A percentile compares a stretch with the other conserved stretches of the same genome.
Conservation (phyloP, 768 basidiomycete genomes). For the Mrakia gelida region DNA sequence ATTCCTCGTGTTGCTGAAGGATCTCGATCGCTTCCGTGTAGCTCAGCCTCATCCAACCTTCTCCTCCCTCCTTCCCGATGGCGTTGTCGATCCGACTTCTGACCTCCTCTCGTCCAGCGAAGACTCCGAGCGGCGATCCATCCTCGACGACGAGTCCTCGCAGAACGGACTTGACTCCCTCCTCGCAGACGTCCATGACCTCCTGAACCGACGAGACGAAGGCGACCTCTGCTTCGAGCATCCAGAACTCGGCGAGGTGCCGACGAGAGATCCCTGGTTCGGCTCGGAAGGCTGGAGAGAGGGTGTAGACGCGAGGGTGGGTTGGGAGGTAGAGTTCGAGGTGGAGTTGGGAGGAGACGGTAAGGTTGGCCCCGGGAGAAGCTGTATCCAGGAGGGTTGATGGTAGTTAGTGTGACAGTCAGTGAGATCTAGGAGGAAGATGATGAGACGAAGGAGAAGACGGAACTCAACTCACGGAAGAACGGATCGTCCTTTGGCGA, state of each 20-base stretch:
- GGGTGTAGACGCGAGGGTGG: slow-evolving; percentile 78
- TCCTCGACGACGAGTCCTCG: slow-evolving; percentile 30
- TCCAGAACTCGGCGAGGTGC: slow-evolving; percentile 98
- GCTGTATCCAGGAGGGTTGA: slow-evolving; percentile 33
- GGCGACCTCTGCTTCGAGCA: slow-evolving; percentile 94
- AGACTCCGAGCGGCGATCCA: slow-evolving; percentile 22
- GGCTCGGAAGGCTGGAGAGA: slow-evolving; percentile 90
- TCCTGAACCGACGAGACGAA: slow-evolving; percentile 53
- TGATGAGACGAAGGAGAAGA: neutral
- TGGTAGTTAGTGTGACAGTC: neutral
- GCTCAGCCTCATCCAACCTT: slow-evolving; percentile 65
- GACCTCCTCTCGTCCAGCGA: slow-evolving; percentile 22
- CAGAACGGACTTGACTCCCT: slow-evolving; percentile 50
- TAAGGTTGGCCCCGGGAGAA: slow-evolving; percentile 54
- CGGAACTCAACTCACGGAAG: slow-evolving; percentile 52
- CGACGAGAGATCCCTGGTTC: slow-evolving; percentile 80
- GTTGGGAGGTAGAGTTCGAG: slow-evolving; percentile 79
- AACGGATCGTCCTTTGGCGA: slow-evolving; percentile 50
- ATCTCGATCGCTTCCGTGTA: slow-evolving; percentile 71
- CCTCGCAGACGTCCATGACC: slow-evolving; percentile 59
- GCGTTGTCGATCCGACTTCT: slow-evolving; percentile 23
- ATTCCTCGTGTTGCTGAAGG: slow-evolving; percentile 47
- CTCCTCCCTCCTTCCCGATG: slow-evolving; percentile 32
- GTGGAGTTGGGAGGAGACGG: slow-evolving; percentile 93
- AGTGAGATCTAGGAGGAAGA: neutral